Conservation (phyloP, 768 basidiomycete genomes). For the Calocera viscosa region DNA sequence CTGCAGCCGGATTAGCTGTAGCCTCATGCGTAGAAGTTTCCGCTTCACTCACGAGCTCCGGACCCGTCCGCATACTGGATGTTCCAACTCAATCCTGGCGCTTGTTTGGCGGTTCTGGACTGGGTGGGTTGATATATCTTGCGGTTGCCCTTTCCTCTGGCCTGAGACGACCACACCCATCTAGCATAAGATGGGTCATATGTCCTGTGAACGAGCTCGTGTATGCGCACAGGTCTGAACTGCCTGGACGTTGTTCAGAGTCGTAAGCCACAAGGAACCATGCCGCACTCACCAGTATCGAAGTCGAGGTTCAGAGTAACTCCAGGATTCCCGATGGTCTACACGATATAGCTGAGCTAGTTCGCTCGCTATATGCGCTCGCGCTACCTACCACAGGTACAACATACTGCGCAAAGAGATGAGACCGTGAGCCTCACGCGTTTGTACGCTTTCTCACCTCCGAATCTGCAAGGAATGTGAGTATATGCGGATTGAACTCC, state of each 20-base stretch:
- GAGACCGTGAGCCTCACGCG: neutral
- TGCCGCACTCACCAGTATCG: conserved; percentile 19
- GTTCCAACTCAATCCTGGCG: conserved; percentile 17
- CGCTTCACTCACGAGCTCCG: neutral
- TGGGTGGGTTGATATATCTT: conserved; percentile 22
- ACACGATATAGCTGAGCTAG: neutral
- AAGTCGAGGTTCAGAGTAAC: conserved; percentile 29
- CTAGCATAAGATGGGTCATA: neutral
- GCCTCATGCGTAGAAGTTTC: neutral
- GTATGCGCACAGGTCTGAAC: conserved; percentile 11
- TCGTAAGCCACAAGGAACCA: neutral
- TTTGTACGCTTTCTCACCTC: neutral
- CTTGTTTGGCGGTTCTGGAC: conserved; percentile 20
- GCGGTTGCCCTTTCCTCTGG: neutral
- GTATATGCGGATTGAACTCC: neutral
- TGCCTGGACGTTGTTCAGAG: neutral
- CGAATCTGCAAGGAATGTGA: neutral
- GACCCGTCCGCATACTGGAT: conserved; percentile 23
- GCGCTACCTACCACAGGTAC: conserved; percentile 24
- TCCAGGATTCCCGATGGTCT: conserved; percentile 30
- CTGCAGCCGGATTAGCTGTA: conserved; percentile 13
- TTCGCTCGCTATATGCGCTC: neutral
- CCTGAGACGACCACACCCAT: conserved; percentile 3
- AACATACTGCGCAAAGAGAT: conserved; percentile 27
- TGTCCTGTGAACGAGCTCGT: neutral